phyloP scores from a whole-genome alignment of 306 rosid genomes.

The Vigna reflexopilosa region DNA sequence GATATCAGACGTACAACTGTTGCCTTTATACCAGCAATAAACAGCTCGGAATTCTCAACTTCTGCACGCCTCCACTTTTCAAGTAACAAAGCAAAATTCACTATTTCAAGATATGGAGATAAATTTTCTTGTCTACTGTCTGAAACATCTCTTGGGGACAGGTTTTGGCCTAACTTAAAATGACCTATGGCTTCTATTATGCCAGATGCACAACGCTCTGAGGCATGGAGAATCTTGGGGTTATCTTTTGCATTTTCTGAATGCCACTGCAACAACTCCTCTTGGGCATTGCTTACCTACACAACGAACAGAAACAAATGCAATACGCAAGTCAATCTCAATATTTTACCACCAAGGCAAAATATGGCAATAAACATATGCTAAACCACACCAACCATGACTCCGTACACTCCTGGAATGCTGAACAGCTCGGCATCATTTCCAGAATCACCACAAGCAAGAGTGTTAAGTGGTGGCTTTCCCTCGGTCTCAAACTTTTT shows the following conservation, averaged over 20 bases:
- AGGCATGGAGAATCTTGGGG: slow-evolving; percentile 85
- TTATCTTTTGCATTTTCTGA: slow-evolving; percentile 82
- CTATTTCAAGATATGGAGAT: slow-evolving; percentile 61
- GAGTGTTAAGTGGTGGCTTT: slow-evolving; percentile 73
- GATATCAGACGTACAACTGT: slow-evolving; percentile 61
- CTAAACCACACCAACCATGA: slow-evolving; percentile 82
- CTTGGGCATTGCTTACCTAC: slow-evolving; percentile 98
- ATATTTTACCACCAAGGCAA: slow-evolving; percentile 8
- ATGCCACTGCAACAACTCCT: slow-evolving; percentile 92
- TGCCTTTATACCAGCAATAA: slow-evolving; percentile 63
- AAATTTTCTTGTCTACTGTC: slow-evolving; percentile 51
- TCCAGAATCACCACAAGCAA: slow-evolving; percentile 98
- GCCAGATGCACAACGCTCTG: slow-evolving; percentile 96
- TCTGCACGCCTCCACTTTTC: slow-evolving; percentile 97
- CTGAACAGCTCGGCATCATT: slow-evolving; percentile 97
- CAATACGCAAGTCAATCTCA: slow-evolving; percentile 25
- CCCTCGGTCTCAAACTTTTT: slow-evolving; percentile 78
- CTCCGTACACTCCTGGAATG: slow-evolving; percentile 89
- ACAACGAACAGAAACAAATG: slow-evolving; percentile 42
- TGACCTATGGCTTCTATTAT: slow-evolving; percentile 94
- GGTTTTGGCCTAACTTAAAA: slow-evolving; percentile 74
- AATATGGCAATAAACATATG: slow-evolving; percentile 29
- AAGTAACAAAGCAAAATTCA: slow-evolving; percentile 61
- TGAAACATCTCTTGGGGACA: slow-evolving; percentile 75
- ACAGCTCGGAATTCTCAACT: slow-evolving; percentile 62